phyloP scores from a whole-genome alignment of 2,329 filamentous ascomycete species.

The Septoria linicola region DNA sequence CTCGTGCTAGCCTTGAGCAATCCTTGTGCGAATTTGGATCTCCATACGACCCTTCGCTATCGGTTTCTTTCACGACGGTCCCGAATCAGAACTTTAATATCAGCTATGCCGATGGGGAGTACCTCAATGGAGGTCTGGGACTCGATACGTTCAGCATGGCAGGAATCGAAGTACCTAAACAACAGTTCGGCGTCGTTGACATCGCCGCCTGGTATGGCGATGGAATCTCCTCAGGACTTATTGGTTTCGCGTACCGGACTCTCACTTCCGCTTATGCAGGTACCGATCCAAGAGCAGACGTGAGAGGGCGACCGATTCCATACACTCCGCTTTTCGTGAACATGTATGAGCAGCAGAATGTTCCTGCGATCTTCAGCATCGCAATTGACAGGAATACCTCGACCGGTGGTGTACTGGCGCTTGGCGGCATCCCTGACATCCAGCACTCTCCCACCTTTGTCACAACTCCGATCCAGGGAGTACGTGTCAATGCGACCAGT shows the following conservation, averaged over 20 bases:
- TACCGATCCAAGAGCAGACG: constrained; percentile 27
- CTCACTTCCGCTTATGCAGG: constrained; percentile 46
- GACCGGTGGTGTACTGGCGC: constrained; percentile 47
- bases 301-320: constrained; percentile 26
- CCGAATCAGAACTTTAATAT: constrained; percentile 46
- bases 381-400: constrained; percentile 42
- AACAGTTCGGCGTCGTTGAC: constrained; percentile 50
- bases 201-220: constrained; percentile 38
- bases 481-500: constrained; percentile 29
- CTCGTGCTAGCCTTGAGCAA: constrained; percentile 21
- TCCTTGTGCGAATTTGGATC: constrained; percentile 37
- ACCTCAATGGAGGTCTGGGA: constrained; percentile 43
- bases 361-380: constrained; percentile 51
- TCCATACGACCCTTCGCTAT: constrained; percentile 31
- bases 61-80: constrained; percentile 41
- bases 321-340: constrained; percentile 55
- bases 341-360: constrained; percentile 47
- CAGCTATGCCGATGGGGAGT: constrained; percentile 46
- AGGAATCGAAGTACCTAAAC: constrained; percentile 46
- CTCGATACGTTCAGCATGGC: constrained; percentile 47
- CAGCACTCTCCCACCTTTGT: constrained; percentile 38
- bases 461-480: constrained; percentile 38
- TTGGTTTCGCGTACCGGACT: constrained; percentile 54
- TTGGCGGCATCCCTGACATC: constrained; percentile 53
- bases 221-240: constrained; percentile 45